Conservation (phyloP, 2,329 filamentous ascomycete species). For the Fonsecaea pedrosoi region DNA sequence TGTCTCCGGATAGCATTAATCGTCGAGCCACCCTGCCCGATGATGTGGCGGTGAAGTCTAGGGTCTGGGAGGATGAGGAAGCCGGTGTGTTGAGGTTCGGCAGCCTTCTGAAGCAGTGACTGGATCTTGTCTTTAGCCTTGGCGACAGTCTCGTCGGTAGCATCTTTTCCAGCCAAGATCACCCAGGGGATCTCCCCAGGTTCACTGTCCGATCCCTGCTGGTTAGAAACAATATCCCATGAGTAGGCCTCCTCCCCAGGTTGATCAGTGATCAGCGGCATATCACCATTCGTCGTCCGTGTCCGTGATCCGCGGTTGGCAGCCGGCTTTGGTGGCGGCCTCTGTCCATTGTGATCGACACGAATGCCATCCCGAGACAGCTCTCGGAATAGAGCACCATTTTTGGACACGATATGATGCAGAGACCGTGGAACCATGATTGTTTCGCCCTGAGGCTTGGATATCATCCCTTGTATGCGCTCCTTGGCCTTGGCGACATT, state of each 20-base stretch:
- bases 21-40: conserved; percentile 85
- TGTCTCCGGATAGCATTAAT: conserved; percentile 92
- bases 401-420: conserved; percentile 85
- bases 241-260: conserved; percentile 72
- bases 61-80: conserved; percentile 92
- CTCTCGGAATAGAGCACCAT: conserved; percentile 90
- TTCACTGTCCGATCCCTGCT: conserved; percentile 37
- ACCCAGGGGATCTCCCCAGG: conserved; percentile 75
- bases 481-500: conserved; percentile 85
- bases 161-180: conserved; percentile 66
- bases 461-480: conserved; percentile 78
- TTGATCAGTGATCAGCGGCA: conserved; percentile 93
- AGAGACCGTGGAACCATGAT: conserved; percentile 80
- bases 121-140: conserved; percentile 80
- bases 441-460: conserved; percentile 87
- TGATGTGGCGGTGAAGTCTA: conserved; percentile 84
- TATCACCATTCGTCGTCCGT: conserved; percentile 62
- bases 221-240: conserved; percentile 72
- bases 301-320: conserved; percentile 51
- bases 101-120: conserved; percentile 69
- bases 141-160: conserved; percentile 73
- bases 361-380: conserved; percentile 87
- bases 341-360: conserved; percentile 85
- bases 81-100: conserved; percentile 67
- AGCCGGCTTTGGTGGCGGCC: conserved; percentile 73